Base-by-base conservation (phyloP, 257 asterid genomes). In the Lantana camara region DNA sequence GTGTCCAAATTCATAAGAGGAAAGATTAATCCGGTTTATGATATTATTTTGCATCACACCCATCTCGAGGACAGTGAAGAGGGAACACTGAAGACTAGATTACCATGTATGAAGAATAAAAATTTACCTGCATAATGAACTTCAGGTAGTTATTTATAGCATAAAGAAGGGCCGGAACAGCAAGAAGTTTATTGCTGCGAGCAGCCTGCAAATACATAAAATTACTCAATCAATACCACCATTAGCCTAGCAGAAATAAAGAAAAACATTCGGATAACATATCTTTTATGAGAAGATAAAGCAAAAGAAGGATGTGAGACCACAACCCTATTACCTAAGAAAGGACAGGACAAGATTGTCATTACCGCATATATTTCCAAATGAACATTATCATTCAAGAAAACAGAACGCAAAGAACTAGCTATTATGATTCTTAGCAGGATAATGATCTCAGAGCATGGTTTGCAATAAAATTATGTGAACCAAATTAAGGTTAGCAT, bases 111-210 rank as follows among this genome's bases (percentile, higher is more conserved):
- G 35, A 56, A 52, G 50, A 72, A 76, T 32, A 16, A 22, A 63
- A 15, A 12, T 47, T 49, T 79, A 91, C 98, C 98, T 91, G 98
- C 98, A 91, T 91, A 62, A 69, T 83, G 63, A 91, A 91, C 82
- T 91, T 91, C 57, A 91, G 81, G 74, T 91, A 91, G 78, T 91
- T 91, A 81, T 91, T 91, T 70, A 91, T 69, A 73, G 96, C 98
- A 83, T 91, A 91, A 54, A 91, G 91, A 63, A 91, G 69, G 57
- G 98, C 98, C 5, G 98, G 98, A 75, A 91, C 89, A n/a, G 98
- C 96, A 60, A 91, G 91, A 59, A 91, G 95, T 32, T 30, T 67
- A 70, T 91, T 91, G 70, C 63, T 91, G 48, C 91, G 88, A 68
- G 98, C 98, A 66, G 98, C 98, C 98, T 91, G 90, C 79, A 64